A percentile compares a stretch with the other conserved stretches of the same genome.
Conservation (phyloP, 164 flowering plant genomes). For the Liquidambar formosana region DNA sequence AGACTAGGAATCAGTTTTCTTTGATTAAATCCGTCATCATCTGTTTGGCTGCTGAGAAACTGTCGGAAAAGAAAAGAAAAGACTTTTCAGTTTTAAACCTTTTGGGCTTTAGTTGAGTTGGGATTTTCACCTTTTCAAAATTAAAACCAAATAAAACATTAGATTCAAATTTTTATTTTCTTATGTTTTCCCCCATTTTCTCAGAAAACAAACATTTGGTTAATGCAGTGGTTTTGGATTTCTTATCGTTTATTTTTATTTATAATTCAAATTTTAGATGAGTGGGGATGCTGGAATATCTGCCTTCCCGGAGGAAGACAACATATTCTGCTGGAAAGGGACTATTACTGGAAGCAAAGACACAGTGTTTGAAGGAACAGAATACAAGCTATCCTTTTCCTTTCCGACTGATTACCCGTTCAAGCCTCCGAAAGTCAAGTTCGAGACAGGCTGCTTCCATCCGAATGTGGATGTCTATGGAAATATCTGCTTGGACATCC, state of each 20-base stretch:
- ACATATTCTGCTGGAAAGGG: slow-evolving; percentile 93
- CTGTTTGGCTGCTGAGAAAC: slow-evolving; percentile 1
- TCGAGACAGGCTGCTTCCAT: slow-evolving; percentile 85
- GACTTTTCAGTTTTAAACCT: neutral
- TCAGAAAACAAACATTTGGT: neutral
- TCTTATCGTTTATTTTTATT: too few relatives aligned
- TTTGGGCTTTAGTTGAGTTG: neutral
- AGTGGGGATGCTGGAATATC: slow-evolving; percentile 83
- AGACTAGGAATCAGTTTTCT: slow-evolving; percentile 8
- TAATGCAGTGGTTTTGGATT: neutral
- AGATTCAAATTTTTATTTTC: neutral
- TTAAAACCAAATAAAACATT: neutral
- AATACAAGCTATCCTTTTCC: slow-evolving; percentile 70
- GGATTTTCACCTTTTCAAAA: neutral
- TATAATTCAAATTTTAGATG: slow-evolving; percentile 46
- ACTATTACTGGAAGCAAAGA: slow-evolving; percentile 92
- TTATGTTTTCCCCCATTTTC: neutral
- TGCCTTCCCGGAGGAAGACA: slow-evolving; percentile 94
- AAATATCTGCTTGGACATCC: slow-evolving; percentile 91
- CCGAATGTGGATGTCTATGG: slow-evolving; percentile 87
- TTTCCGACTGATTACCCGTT: slow-evolving; percentile 85
- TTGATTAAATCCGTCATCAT: neutral
- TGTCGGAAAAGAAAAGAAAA: too few relatives aligned
- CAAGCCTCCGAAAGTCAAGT: slow-evolving; percentile 92
- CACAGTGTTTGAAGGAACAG: slow-evolving; percentile 91